Conservation (phyloP, 1,284 basidiomycete genomes). For the Heterobasidion annosum region DNA sequence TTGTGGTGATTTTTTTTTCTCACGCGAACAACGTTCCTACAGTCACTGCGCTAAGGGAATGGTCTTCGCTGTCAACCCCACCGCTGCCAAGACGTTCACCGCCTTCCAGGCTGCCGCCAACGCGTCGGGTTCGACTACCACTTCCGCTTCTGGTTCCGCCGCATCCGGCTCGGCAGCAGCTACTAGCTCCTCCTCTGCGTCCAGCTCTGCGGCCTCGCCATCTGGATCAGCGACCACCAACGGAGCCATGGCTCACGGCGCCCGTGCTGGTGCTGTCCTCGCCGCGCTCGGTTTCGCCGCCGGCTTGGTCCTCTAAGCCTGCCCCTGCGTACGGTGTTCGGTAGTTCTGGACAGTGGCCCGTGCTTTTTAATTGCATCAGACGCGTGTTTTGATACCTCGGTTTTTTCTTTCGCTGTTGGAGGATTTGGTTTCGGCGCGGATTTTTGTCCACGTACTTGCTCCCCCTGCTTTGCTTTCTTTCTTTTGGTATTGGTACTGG, state of each 20-base stretch:
- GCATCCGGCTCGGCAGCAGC: not conserved
- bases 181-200: not conserved
- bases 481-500: not conserved
- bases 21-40: not conserved
- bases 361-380: too few relatives aligned
- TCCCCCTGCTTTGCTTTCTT: not conserved
- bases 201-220: not conserved
- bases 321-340: too few relatives aligned
- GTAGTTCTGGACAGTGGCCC: too few relatives aligned
- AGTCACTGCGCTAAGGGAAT: constrained; percentile 24
- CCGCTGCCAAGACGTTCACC: constrained; percentile 30
- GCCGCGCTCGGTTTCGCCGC: constrained; percentile 5
- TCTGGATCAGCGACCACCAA: not conserved
- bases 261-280: constrained; percentile 3
- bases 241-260: constrained; percentile 1
- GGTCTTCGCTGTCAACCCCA: constrained; percentile 44
- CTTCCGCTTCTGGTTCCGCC: not conserved
- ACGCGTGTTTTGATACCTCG: not conserved
- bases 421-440: not conserved
- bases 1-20: not conserved
- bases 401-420: not conserved
- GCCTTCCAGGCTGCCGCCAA: constrained; percentile 30
- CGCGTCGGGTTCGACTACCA: not conserved
- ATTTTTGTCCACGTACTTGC: not conserved
- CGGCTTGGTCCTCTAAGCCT: constrained; percentile 5